Percentiles rank a stretch among this genome's conserved stretches.
Evolutionary conservation across 169 alveolate genomes (phyloP).

Genomic region (Babesia sp.): DNA sequence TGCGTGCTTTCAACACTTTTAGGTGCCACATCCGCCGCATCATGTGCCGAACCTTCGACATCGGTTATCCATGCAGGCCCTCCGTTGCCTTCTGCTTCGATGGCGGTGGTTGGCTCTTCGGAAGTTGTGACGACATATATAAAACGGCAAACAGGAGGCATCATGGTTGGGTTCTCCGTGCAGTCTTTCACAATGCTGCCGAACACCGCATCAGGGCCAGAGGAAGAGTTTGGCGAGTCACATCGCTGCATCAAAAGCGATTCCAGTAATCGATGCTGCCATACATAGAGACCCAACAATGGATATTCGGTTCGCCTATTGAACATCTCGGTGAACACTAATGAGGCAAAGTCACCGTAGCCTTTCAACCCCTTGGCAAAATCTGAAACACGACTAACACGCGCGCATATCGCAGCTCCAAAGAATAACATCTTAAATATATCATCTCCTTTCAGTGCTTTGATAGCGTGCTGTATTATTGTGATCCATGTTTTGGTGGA

Average conservation of each 20-base stretch:
- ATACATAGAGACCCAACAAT: conserved; percentile 22
- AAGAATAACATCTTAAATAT: conserved; percentile 30
- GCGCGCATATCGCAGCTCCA: conserved; percentile 27
- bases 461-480: conserved; percentile 15
- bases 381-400: conserved; percentile 11
- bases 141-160: conserved; percentile 11
- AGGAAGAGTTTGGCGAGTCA: background rate
- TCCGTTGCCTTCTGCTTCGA: background rate
- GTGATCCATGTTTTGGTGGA: conserved; percentile 39
- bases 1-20: background rate
- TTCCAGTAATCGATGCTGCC: conserved; percentile 55
- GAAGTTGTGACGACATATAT: background rate
- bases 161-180: conserved; percentile 1
- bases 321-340: conserved; percentile 34
- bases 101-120: background rate
- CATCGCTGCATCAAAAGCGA: background rate
- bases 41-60: conserved; percentile 4
- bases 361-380: conserved; percentile 11
- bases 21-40: background rate
- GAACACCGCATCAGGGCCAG: conserved; percentile 12
- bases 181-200: conserved; percentile 10
- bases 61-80: conserved; percentile 13
- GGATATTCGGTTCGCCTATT: conserved; percentile 6
- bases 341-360: conserved; percentile 22
- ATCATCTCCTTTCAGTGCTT: conserved; percentile 19